Conservation (phyloP, 2,329 filamentous ascomycete genomes). For the Aureobasidium sp. region DNA sequence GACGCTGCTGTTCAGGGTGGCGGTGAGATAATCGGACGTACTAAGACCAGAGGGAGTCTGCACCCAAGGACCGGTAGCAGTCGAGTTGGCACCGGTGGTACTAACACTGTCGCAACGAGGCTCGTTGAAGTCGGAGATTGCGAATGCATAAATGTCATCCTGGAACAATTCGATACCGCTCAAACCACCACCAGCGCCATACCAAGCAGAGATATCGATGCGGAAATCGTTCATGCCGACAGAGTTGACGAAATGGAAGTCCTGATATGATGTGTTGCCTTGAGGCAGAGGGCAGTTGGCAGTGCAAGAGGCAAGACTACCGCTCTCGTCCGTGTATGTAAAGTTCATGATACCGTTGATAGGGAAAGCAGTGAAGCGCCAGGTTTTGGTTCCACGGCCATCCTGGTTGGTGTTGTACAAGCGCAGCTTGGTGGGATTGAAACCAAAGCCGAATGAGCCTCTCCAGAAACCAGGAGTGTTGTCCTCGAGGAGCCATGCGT, state of each 20-base stretch:
- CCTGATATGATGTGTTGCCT: slow-evolving; percentile 65
- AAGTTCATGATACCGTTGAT: slow-evolving; percentile 93
- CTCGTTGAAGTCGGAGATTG: slow-evolving; percentile 81
- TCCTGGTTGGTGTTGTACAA: slow-evolving; percentile 82
- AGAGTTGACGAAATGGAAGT: slow-evolving; percentile 82
- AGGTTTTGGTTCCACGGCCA: slow-evolving; percentile 76
- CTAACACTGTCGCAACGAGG: slow-evolving; percentile 65
- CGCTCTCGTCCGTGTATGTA: slow-evolving; percentile 73
- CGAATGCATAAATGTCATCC: slow-evolving; percentile 63
- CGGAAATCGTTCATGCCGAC: slow-evolving; percentile 85
- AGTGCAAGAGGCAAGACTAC: slow-evolving; percentile 65
- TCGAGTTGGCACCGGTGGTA: slow-evolving; percentile 57
- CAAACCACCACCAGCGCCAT: slow-evolving; percentile 76
- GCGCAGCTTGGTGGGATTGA: slow-evolving; percentile 77
- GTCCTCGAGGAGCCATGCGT: slow-evolving; percentile 76
- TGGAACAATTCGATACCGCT: slow-evolving; percentile 82
- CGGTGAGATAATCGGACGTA: slow-evolving; percentile 69
- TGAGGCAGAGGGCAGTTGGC: slow-evolving; percentile 74
- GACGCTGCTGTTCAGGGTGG: slow-evolving; percentile 42
- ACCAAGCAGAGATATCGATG: slow-evolving; percentile 80
- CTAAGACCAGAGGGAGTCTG: slow-evolving; percentile 61
- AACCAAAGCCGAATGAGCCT: slow-evolving; percentile 75
- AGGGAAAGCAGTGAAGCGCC: slow-evolving; percentile 77
- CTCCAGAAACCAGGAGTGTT: slow-evolving; percentile 72
- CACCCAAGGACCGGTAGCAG: slow-evolving; percentile 66